These are phyloP conservation scores for Pulveroboletus sp. DNA, from an alignment of 768 basidiomycete genomes.

Conservation along the genomic window DNA sequence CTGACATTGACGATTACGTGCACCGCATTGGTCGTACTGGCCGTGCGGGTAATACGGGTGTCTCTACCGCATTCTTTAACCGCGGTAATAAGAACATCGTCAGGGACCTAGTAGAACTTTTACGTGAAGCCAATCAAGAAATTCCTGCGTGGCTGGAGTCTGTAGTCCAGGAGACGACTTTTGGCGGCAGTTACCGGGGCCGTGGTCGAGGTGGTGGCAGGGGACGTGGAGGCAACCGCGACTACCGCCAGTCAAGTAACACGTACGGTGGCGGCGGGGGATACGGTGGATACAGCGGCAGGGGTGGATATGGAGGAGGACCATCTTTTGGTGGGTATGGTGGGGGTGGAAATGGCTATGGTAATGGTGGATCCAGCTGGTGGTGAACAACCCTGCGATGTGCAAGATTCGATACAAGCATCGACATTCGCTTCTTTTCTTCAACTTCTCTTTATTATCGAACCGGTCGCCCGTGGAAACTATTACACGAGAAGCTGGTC, in stretches of 20 bases:
- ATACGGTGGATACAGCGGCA: slow-evolving; percentile 33
- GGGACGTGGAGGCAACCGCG: slow-evolving; percentile 36
- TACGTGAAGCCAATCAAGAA: slow-evolving; percentile 95
- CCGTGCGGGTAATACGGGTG: slow-evolving; percentile 97
- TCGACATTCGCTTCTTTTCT: slow-evolving; percentile 10
- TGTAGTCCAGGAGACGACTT: slow-evolving; percentile 77
- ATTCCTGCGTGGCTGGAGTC: slow-evolving; percentile 90
- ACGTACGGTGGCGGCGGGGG: slow-evolving; percentile 35
- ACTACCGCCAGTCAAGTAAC: slow-evolving; percentile 30
- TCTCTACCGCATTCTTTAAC: slow-evolving; percentile 95
- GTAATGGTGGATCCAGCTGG: slow-evolving; percentile 41
- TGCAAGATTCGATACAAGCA: slow-evolving; percentile 10
- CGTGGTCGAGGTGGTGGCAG: slow-evolving; percentile 50
- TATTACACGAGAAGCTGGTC: slow-evolving; percentile 17
- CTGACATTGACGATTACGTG: slow-evolving; percentile 98
- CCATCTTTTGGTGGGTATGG: slow-evolving; percentile 29
- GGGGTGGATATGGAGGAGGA: slow-evolving; percentile 42
- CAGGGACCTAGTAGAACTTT: slow-evolving; percentile 86
- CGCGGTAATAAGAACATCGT: slow-evolving; percentile 91
- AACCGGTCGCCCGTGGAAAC: slow-evolving; percentile 24
- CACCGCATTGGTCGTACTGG: slow-evolving; percentile 98
- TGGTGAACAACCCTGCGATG: slow-evolving; percentile 39
- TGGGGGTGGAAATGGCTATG: slow-evolving; percentile 28
- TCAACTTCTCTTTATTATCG: slow-evolving; percentile 16
- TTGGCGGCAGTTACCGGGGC: slow-evolving; percentile 55